These are phyloP conservation scores for Trifolium subterraneum DNA, from an alignment of 306 rosid genomes.

Conservation along the genomic window DNA sequence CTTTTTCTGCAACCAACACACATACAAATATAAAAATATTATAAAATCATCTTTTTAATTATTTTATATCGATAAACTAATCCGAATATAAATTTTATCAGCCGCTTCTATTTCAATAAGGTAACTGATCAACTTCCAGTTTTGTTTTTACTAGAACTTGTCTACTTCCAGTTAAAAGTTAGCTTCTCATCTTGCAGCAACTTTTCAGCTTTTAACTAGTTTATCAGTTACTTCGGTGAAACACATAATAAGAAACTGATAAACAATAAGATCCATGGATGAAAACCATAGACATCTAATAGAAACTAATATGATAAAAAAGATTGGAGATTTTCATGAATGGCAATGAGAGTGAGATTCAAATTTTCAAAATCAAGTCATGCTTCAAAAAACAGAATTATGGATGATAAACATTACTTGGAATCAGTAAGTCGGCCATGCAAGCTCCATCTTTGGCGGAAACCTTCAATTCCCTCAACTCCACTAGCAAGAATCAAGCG, in stretches of 20 bases:
- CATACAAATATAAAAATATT: no score
- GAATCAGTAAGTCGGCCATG: slow-evolving; percentile 89
- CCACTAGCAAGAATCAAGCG: slow-evolving; percentile 96
- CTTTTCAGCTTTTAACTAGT: not conserved
- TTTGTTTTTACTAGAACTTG: not conserved
- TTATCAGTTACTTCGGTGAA: not conserved
- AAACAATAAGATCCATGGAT: not conserved
- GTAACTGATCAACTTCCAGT: not conserved
- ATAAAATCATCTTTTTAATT: not conserved
- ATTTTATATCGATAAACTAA: not conserved
- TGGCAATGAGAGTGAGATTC: not conserved
- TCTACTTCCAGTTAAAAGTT: not conserved
- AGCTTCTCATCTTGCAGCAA: not conserved
- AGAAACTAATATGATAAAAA: not conserved
- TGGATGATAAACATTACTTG: slow-evolving; percentile 57
- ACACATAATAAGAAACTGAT: slow-evolving; percentile 8
- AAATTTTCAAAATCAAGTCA: slow-evolving; percentile 18
- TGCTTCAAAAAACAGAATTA: slow-evolving; percentile 38
- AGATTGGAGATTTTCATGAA: slow-evolving; percentile 11
- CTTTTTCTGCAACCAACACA: slow-evolving; percentile 59
- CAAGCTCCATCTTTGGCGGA: slow-evolving; percentile 93
- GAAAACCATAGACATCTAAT: not conserved
- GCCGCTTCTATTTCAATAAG: not conserved
- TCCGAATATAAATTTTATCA: not conserved
- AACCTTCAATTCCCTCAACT: slow-evolving; percentile 80